These are phyloP conservation scores for Laguncularia racemosa DNA, from an alignment of 345 rosid genomes.

Conservation along the genomic window DNA sequence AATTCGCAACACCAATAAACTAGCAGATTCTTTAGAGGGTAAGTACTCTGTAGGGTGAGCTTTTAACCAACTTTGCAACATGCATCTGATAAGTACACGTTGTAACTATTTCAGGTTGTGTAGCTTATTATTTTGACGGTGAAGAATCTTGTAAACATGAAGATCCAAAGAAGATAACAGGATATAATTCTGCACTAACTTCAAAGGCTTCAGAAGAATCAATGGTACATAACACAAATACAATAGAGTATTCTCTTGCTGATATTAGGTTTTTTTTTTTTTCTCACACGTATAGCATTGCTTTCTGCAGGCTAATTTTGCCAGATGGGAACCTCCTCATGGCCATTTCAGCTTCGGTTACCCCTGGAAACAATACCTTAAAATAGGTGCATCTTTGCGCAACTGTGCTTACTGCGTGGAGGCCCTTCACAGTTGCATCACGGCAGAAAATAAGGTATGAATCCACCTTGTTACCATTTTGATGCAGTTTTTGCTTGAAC, in stretches of 20 bases:
- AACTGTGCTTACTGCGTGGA: conserved; percentile 36
- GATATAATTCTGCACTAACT: conserved; percentile 21
- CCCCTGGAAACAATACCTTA: conserved; percentile 36
- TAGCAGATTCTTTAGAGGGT: conserved; percentile 24
- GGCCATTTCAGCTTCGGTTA: conserved; percentile 34
- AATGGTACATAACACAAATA: conserved; percentile 11
- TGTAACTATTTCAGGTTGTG: conserved; percentile 14
- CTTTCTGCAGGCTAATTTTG: conserved; percentile 27
- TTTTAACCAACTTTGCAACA: background rate
- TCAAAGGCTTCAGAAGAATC: conserved; percentile 30
- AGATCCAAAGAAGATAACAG: conserved; percentile 2
- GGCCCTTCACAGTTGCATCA: conserved; percentile 22
- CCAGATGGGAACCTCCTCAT: conserved; percentile 46
- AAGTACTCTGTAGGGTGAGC: background rate
- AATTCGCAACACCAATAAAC: conserved; percentile 15
- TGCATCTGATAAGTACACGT: background rate
- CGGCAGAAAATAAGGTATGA: conserved; percentile 11
- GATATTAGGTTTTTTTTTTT: background rate
- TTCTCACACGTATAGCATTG: background rate
- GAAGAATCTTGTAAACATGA: background rate
- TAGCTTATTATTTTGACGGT: conserved; percentile 8
- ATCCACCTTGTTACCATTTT: too few species aligned
- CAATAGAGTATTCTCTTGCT: background rate
- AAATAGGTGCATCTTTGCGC: conserved; percentile 26
- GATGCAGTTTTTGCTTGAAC: too few species aligned